Conservation (phyloP, 805 yeast species). For the Pichia paraexigua region DNA sequence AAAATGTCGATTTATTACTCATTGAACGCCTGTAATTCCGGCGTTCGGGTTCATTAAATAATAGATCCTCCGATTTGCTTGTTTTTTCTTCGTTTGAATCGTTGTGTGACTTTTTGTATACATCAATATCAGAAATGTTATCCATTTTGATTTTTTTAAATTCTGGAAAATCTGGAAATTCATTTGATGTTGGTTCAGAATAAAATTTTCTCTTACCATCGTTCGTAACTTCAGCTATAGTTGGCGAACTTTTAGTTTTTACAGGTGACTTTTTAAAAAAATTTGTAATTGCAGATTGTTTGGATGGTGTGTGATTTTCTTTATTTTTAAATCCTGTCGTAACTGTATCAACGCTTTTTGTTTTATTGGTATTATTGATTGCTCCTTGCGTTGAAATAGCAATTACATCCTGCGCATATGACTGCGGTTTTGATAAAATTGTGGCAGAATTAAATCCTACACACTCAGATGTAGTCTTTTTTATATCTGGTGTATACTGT, state of each 20-base stretch:
- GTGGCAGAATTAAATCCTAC: background rate
- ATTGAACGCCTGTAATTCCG: background rate
- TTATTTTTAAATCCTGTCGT: background rate
- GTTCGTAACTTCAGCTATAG: background rate
- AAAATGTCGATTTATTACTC: background rate
- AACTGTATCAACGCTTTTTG: too few species aligned
- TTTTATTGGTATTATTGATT: too few species aligned
- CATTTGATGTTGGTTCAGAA: background rate
- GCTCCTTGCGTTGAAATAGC: background rate
- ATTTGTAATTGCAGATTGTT: slow-evolving; percentile 7
- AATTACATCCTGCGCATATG: too few species aligned
- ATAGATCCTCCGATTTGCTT: background rate
- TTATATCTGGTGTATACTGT: too few species aligned
- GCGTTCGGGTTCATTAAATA: background rate
- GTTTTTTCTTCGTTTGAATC: background rate
- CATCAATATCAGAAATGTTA: background rate
- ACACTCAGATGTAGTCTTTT: background rate
- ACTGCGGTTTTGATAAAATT: background rate
- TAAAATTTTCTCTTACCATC: background rate
- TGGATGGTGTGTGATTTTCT: background rate
- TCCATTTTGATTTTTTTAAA: background rate
- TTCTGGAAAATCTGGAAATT: background rate
- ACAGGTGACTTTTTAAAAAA: slow-evolving; percentile 9
- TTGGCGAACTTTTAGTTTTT: background rate
- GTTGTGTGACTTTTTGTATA: background rate